Evolutionary conservation across 2,329 filamentous ascomycete genomes (phyloP).

Genomic region (Gliomastix tumulicola): DNA sequence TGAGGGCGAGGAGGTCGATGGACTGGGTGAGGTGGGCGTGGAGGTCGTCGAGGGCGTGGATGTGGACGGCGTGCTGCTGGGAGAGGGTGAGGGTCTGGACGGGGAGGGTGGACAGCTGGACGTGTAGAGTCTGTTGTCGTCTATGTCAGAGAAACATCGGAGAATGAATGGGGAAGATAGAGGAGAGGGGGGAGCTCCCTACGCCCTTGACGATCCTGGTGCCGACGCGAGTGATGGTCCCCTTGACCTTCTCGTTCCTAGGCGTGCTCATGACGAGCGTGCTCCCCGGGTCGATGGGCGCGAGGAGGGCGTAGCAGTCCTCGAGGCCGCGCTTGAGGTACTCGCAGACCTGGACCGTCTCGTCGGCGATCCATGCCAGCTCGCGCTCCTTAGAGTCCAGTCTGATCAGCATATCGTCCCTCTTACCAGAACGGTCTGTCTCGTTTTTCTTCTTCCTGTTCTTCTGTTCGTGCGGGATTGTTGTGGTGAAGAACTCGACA

Average conservation of each 20-base stretch:
- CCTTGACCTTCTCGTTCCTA: slow-evolving; percentile 85
- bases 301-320: slow-evolving; percentile 82
- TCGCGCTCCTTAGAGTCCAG: slow-evolving; percentile 22
- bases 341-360: slow-evolving; percentile 39
- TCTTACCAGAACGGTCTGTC: too few relatives aligned
- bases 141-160: slow-evolving; percentile 5
- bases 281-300: slow-evolving; percentile 75
- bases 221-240: slow-evolving; percentile 82
- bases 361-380: slow-evolving; percentile 45
- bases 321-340: slow-evolving; percentile 62
- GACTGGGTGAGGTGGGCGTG: slow-evolving; percentile 75
- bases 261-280: slow-evolving; percentile 86
- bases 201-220: slow-evolving; percentile 89
- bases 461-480: too few relatives aligned
- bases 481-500: too few relatives aligned
- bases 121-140: slow-evolving; percentile 58
- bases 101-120: slow-evolving; percentile 66
- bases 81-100: slow-evolving; percentile 41
- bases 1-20: slow-evolving; percentile 75
- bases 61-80: slow-evolving; percentile 38
- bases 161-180: background rate
- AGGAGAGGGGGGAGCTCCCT: slow-evolving; percentile 24
- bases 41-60: slow-evolving; percentile 65
- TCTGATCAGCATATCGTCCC: slow-evolving; percentile 18
- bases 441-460: background rate